phyloP scores from a whole-genome alignment of 176 grass and related monocot genomes.

The Hyparrhenia diplandra region DNA sequence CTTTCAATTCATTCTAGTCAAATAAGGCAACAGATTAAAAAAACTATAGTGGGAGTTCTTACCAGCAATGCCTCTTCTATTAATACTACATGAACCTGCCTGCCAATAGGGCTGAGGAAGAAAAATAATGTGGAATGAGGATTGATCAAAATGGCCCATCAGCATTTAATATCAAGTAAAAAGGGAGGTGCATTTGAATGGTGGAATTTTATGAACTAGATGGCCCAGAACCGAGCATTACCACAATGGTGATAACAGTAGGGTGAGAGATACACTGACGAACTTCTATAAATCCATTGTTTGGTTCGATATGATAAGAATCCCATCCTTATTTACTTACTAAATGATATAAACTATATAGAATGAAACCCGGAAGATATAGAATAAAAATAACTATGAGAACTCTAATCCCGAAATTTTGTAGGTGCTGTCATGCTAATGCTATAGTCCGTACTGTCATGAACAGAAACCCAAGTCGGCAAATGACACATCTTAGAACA shows the following conservation, averaged over 20 bases:
- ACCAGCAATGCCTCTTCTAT: conserved; percentile 45
- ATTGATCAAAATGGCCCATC: neutral
- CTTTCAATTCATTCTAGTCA: neutral
- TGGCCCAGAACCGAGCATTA: neutral
- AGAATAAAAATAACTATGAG: neutral
- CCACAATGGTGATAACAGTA: neutral
- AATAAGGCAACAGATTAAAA: neutral
- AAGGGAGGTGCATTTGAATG: neutral
- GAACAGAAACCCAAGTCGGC: neutral
- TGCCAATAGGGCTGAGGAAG: conserved; percentile 49
- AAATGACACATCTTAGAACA: neutral
- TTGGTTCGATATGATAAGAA: neutral
- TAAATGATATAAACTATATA: neutral
- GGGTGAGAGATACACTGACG: neutral
- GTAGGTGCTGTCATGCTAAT: neutral
- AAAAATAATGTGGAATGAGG: neutral
- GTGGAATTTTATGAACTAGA: neutral
- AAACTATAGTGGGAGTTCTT: conserved; percentile 17
- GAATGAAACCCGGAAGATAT: neutral
- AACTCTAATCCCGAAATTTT: neutral
- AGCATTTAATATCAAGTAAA: neutral
- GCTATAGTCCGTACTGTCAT: neutral
- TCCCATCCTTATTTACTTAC: neutral
- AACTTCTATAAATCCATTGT: neutral
- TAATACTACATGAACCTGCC: neutral